A percentile compares a stretch with the other conserved stretches of the same genome.
These are phyloP conservation scores for Irpex sp. DNA, from an alignment of 1,284 basidiomycete genomes.

Conservation along the genomic window DNA sequence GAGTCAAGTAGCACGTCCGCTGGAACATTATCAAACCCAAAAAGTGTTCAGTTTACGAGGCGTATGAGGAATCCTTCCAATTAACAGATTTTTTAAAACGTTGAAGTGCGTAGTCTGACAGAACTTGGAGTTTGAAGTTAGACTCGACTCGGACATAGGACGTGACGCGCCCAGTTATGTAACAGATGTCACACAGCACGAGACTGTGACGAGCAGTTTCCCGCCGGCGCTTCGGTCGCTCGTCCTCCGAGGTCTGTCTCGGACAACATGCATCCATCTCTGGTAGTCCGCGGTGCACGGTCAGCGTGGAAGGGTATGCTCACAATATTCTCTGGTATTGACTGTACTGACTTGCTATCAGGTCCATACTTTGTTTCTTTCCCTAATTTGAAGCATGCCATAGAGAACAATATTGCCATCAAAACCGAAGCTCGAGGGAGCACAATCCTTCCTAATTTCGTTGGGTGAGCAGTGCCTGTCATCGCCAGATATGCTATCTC, in stretches of 20 bases:
- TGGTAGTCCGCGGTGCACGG: conserved; percentile 34
- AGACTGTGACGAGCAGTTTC: neutral
- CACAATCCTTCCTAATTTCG: conserved; percentile 95
- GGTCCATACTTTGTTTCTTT: conserved; percentile 97
- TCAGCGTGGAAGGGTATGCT: conserved; percentile 43
- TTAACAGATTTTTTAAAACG: too few species aligned
- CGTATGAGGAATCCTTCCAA: too few species aligned
- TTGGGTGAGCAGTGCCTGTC: conserved; percentile 69
- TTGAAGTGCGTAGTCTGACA: neutral
- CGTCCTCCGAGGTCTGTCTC: neutral
- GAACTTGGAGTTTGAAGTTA: neutral
- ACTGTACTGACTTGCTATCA: conserved; percentile 35
- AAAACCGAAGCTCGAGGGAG: conserved; percentile 91
- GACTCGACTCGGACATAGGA: neutral
- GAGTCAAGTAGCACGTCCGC: too few species aligned
- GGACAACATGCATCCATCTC: conserved; percentile 34
- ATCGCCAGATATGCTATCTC: too few species aligned
- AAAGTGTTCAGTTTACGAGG: too few species aligned
- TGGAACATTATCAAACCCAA: too few species aligned
- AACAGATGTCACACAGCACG: neutral
- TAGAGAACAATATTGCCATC: conserved; percentile 88
- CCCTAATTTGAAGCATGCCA: conserved; percentile 88
- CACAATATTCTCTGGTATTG: neutral
- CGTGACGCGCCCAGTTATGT: neutral
- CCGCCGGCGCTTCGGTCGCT: neutral